Percentiles rank a stretch among this genome's conserved stretches.
These are phyloP conservation scores for Cytospora chrysosperma DNA, from an alignment of 2,329 filamentous ascomycete species.

Conservation along the genomic window DNA sequence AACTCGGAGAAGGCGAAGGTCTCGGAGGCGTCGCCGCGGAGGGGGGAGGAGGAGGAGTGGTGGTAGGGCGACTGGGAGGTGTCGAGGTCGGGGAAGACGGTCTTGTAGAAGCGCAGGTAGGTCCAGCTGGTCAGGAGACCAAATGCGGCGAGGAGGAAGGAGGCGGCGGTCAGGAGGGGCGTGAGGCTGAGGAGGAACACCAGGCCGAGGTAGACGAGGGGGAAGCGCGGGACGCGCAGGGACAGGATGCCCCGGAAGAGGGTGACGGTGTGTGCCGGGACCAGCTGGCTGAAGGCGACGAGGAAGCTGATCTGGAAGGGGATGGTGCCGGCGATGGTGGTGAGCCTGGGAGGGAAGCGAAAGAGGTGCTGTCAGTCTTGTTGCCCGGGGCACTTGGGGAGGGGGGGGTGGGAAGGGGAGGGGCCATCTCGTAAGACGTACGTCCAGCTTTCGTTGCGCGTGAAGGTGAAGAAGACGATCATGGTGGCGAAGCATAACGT, in stretches of 20 bases:
- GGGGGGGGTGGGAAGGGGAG: conserved; percentile 16
- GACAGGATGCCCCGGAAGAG: conserved; percentile 87
- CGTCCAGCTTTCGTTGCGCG: conserved; percentile 66
- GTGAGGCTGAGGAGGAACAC: conserved; percentile 64
- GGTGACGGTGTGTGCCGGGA: conserved; percentile 94
- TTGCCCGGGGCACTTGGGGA: conserved; percentile 25
- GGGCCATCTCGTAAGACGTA: conserved; percentile 37
- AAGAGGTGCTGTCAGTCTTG: conserved; percentile 23
- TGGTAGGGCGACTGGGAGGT: conserved; percentile 51
- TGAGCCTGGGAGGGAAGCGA: conserved; percentile 54
- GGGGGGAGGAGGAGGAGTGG: conserved; percentile 43
- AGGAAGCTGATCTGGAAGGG: conserved; percentile 91
- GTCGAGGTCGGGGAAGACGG: conserved; percentile 67
- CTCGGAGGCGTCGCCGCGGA: conserved; percentile 90
- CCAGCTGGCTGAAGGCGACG: conserved; percentile 94
- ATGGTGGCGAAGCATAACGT: conserved; percentile 70
- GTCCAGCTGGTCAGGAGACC: conserved; percentile 90
- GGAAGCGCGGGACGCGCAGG: conserved; percentile 74
- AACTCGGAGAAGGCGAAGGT: conserved; percentile 96
- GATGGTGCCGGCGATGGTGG: conserved; percentile 83
- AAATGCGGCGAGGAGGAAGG: conserved; percentile 74
- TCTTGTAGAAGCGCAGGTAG: conserved; percentile 94
- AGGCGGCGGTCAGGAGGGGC: conserved; percentile 64
- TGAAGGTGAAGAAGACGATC: conserved; percentile 70
- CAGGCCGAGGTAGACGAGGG: conserved; percentile 71